phyloP scores from a whole-genome alignment of 192 early-diverging fungal species.

The Entomortierella parvispora region DNA sequence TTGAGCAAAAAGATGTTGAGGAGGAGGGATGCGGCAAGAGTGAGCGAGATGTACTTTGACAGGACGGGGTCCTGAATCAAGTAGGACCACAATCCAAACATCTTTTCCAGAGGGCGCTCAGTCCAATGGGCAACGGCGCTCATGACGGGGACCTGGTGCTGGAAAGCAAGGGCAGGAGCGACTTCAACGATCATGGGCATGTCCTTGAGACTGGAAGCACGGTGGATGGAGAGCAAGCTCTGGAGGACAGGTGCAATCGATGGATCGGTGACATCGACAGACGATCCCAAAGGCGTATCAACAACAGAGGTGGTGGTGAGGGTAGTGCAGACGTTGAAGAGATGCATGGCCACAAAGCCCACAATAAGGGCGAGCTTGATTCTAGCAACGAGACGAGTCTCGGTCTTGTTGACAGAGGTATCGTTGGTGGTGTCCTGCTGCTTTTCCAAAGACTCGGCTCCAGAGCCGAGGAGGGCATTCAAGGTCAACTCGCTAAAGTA shows the following conservation, averaged over 20 bases:
- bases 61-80: slow-evolving; percentile 67
- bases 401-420: slow-evolving; percentile 28
- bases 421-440: slow-evolving; percentile 59
- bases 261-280: slow-evolving; percentile 56
- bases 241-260: slow-evolving; percentile 56
- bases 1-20: slow-evolving; percentile 71
- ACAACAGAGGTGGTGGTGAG: slow-evolving; percentile 34
- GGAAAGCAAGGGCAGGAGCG: slow-evolving; percentile 61
- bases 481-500: slow-evolving; percentile 48
- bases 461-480: slow-evolving; percentile 58
- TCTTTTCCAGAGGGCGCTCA: slow-evolving; percentile 53
- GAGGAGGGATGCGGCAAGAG: slow-evolving; percentile 59
- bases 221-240: slow-evolving; percentile 55
- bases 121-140: slow-evolving; percentile 34
- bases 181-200: slow-evolving; percentile 64
- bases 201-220: slow-evolving; percentile 37
- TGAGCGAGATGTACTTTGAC: slow-evolving; percentile 63
- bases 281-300: slow-evolving; percentile 8
- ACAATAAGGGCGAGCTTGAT: slow-evolving; percentile 71
- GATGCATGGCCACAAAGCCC: slow-evolving; percentile 71
- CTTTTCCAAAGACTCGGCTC: slow-evolving; percentile 34
- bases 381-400: slow-evolving; percentile 66
- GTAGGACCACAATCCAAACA: slow-evolving; percentile 60
- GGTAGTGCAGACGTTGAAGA: slow-evolving; percentile 70
- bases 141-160: slow-evolving; percentile 23